A percentile compares a stretch with the other conserved stretches of the same genome.
phyloP scores from a whole-genome alignment of 1,284 basidiomycete genomes.

The Apiotrichum laibachii region DNA sequence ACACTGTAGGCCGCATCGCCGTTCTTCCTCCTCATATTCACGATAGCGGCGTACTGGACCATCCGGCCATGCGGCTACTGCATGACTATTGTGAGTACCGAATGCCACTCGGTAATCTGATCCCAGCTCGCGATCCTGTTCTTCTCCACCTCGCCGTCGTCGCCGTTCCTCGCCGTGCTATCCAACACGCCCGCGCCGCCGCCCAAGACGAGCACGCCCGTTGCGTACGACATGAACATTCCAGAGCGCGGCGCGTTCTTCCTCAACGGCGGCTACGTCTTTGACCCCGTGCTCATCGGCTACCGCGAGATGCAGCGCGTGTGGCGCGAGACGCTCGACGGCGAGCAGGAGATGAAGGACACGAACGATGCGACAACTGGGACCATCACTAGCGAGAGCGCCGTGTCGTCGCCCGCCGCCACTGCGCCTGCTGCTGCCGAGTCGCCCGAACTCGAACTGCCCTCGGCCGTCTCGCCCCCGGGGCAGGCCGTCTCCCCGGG shows the following conservation, averaged over 20 bases:
- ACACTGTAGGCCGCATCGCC: conserved; percentile 32
- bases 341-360: neutral
- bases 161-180: conserved; percentile 35
- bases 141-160: conserved; percentile 40
- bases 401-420: neutral
- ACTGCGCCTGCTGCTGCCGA: too few relatives aligned
- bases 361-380: neutral
- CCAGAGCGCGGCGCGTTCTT: conserved; percentile 34
- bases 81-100: conserved; percentile 23
- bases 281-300: conserved; percentile 37
- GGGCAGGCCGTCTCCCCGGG: neutral
- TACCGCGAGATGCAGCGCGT: conserved; percentile 26
- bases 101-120: neutral
- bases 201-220: neutral
- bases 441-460: neutral
- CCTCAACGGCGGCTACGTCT: conserved; percentile 31
- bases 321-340: conserved; percentile 13
- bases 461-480: neutral
- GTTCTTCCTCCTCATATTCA: conserved; percentile 29
- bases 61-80: conserved; percentile 42
- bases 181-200: conserved; percentile 4
- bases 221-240: conserved; percentile 18
- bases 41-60: conserved; percentile 27
- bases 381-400: neutral
- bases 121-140: conserved; percentile 36